These are phyloP conservation scores for Ehretia macrophylla DNA, from an alignment of 257 asterid genomes.

Conservation along the genomic window DNA sequence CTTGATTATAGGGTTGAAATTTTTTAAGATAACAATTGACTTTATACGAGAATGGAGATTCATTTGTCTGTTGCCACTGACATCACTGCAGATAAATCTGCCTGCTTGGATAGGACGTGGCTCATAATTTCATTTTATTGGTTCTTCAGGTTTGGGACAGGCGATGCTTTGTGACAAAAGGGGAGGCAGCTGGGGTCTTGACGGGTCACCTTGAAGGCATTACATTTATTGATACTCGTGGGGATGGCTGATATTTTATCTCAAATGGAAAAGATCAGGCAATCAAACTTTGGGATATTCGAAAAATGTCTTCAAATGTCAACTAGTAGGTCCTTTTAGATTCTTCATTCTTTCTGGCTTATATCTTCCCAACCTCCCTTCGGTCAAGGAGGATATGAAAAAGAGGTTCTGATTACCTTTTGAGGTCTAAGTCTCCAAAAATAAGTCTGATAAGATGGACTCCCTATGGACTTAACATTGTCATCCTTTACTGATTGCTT, in stretches of 20 bases:
- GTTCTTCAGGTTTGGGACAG: conserved; percentile 87
- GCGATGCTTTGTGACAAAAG: conserved; percentile 62
- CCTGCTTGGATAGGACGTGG: neutral
- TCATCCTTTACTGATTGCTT: too few species aligned
- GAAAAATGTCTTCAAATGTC: conserved; percentile 88
- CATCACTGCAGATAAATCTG: too few species aligned
- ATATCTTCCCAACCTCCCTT: too few species aligned
- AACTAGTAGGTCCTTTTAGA: conserved; percentile 51
- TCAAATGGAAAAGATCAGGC: conserved; percentile 95
- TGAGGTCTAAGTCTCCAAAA: too few species aligned
- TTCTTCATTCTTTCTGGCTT: conserved; percentile 8
- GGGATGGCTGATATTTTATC: conserved; percentile 90
- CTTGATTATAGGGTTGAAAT: too few species aligned
- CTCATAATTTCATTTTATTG: neutral
- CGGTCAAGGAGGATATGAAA: neutral
- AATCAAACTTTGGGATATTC: conserved; percentile 90
- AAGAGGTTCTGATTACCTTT: too few species aligned
- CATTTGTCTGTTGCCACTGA: too few species aligned
- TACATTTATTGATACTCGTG: conserved; percentile 83
- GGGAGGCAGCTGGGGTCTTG: conserved; percentile 72
- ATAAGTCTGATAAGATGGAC: too few species aligned
- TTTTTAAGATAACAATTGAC: too few species aligned
- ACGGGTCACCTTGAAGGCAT: conserved; percentile 94
- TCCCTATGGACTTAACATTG: too few species aligned
- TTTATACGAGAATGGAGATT: too few species aligned